A percentile compares a stretch with the other conserved stretches of the same genome.
phyloP scores from a whole-genome alignment of 352 stramenopile species.

The Porosira glacialis region DNA sequence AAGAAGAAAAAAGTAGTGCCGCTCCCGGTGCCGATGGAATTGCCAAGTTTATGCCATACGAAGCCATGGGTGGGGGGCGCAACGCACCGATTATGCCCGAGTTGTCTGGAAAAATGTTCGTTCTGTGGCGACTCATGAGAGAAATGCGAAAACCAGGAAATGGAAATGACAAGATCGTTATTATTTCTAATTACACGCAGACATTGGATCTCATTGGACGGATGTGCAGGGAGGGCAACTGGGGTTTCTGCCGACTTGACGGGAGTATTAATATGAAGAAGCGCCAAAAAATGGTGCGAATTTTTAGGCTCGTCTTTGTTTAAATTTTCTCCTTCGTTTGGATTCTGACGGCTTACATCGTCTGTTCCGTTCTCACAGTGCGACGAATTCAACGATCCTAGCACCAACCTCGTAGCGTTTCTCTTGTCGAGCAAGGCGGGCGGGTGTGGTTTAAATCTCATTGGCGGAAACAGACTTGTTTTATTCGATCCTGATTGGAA shows the following conservation, averaged over 20 bases:
- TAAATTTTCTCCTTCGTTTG: no score
- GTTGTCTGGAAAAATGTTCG: conserved; percentile 86
- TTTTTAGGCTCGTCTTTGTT: conserved; percentile 97
- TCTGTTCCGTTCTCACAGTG: no score
- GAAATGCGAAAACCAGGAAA: conserved; percentile 94
- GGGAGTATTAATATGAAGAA: no score
- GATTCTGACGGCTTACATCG: no score
- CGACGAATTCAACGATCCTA: conserved; percentile 94
- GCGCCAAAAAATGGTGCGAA: conserved; percentile 86
- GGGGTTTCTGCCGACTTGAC: no score
- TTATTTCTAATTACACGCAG: no score
- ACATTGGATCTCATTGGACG: no score
- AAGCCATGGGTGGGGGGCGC: conserved; percentile 41
- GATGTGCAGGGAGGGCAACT: no score
- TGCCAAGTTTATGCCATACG: conserved; percentile 71
- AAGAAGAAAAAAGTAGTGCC: conserved; percentile 61
- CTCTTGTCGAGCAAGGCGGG: conserved; percentile 82
- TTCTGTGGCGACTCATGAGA: conserved; percentile 93
- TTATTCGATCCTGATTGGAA: conserved; percentile 90
- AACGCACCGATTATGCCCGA: conserved; percentile 68
- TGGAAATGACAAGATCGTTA: no score
- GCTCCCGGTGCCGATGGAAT: conserved; percentile 72
- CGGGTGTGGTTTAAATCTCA: conserved; percentile 92
- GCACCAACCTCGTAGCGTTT: conserved; percentile 94
- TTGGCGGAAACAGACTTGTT: conserved; percentile 95